A percentile compares a stretch with the other conserved stretches of the same genome.
phyloP scores from a whole-genome alignment of 495 filamentous ascomycete species.

The Aspergillus bridgeri region DNA sequence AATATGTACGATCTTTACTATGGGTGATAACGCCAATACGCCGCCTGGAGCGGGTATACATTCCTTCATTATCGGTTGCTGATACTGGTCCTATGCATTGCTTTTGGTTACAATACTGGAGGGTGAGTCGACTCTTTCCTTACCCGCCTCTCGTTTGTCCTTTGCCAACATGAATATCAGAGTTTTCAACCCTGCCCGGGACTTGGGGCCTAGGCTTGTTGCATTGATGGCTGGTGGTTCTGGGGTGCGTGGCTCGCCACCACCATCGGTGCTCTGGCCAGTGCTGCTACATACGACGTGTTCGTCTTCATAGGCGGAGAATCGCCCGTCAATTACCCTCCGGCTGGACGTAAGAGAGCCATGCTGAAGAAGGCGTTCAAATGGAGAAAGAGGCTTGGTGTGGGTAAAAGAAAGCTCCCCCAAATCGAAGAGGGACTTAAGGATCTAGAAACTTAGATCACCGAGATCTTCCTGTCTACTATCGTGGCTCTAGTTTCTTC shows the following conservation, averaged over 20 bases:
- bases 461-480: no score
- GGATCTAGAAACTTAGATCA: no score
- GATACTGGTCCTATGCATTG: constrained; percentile 16
- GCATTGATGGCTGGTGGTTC: constrained; percentile 54
- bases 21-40: constrained; percentile 50
- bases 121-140: constrained; percentile 12
- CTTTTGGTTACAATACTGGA: constrained; percentile 22
- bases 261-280: constrained; percentile 45
- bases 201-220: constrained; percentile 55
- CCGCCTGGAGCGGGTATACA: constrained; percentile 42
- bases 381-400: no score
- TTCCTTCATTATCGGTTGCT: constrained; percentile 50
- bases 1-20: constrained; percentile 52
- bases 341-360: background rate
- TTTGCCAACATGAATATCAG: constrained; percentile 48
- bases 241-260: constrained; percentile 51
- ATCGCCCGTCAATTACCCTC: constrained; percentile 42
- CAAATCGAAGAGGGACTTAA: no score
- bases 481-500: no score
- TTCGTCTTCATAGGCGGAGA: constrained; percentile 49
- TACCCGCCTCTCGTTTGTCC: constrained; percentile 11
- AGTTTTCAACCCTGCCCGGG: constrained; percentile 55
- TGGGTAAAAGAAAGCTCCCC: no score
- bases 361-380: no score
- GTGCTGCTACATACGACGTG: constrained; percentile 49